These are phyloP conservation scores for Phyllosticta ampelicida DNA, from an alignment of 2,329 filamentous ascomycete species.

Conservation along the genomic window DNA sequence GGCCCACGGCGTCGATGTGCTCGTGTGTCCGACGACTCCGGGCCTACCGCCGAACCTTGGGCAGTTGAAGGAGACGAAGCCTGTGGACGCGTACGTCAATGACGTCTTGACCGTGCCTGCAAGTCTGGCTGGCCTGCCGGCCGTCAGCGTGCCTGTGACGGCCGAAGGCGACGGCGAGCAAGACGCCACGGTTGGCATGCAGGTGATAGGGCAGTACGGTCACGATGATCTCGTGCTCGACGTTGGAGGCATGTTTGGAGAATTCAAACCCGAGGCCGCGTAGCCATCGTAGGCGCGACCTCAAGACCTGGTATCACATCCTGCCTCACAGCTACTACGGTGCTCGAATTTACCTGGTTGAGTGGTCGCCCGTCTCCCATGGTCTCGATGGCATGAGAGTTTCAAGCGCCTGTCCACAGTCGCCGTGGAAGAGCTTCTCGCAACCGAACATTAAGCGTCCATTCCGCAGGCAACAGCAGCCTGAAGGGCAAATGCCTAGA, in stretches of 20 bases:
- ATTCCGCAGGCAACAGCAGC: too few species aligned
- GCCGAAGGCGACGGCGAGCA: conserved; percentile 18
- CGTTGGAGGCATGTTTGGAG: conserved; percentile 41
- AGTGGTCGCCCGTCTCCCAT: too few species aligned
- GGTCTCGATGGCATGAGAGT: too few species aligned
- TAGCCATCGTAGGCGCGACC: not conserved
- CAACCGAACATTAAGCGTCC: too few species aligned
- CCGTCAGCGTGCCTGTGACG: conserved; percentile 65
- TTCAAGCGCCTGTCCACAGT: too few species aligned
- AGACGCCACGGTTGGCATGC: conserved; percentile 46
- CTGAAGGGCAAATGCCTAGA: too few species aligned
- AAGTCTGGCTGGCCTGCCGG: conserved; percentile 81
- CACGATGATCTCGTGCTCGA: conserved; percentile 56
- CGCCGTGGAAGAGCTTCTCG: too few species aligned
- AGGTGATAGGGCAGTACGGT: conserved; percentile 73
- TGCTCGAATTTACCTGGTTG: too few species aligned
- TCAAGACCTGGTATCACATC: too few species aligned
- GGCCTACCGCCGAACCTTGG: conserved; percentile 56
- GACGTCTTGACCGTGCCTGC: conserved; percentile 95
- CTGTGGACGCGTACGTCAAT: conserved; percentile 75
- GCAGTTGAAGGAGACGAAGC: conserved; percentile 26
- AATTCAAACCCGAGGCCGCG: not conserved
- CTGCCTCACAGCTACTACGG: too few species aligned
- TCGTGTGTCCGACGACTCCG: conserved; percentile 80
- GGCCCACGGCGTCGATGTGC: conserved; percentile 64